phyloP scores from a whole-genome alignment of 345 rosid genomes.

The Brassica nigra region DNA sequence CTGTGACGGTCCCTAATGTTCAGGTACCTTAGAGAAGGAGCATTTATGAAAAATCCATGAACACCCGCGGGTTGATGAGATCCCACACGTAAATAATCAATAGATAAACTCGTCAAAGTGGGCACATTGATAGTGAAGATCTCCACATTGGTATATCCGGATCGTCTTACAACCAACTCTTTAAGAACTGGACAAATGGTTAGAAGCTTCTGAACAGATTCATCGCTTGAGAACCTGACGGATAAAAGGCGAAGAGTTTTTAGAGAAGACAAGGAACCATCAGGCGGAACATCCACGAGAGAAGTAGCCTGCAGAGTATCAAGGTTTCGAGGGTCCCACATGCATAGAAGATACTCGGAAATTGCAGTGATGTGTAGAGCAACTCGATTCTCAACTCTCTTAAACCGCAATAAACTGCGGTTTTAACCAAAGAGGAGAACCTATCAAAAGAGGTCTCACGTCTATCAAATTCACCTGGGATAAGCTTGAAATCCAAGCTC shows the following conservation, averaged over 20 bases:
- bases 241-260: slow-evolving; percentile 11
- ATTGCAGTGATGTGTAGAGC: not conserved
- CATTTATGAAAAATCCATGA: slow-evolving; percentile 17
- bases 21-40: slow-evolving; percentile 2
- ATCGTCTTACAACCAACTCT: not conserved
- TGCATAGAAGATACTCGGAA: not conserved
- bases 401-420: not conserved
- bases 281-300: not conserved
- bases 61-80: not conserved
- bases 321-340: slow-evolving; percentile 8
- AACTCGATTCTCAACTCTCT: slow-evolving; percentile 13
- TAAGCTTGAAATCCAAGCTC: not conserved
- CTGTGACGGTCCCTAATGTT: slow-evolving; percentile 5
- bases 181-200: slow-evolving; percentile 5
- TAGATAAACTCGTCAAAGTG: slow-evolving; percentile 4
- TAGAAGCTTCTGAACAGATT: slow-evolving; percentile 17
- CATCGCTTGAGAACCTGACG: slow-evolving; percentile 12
- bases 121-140: slow-evolving; percentile 8
- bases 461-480: too few species aligned
- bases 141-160: not conserved
- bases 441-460: not conserved
- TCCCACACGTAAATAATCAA: not conserved
- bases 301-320: not conserved
- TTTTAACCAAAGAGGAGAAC: not conserved
- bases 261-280: not conserved